These are phyloP conservation scores for Kodamaea sp. DNA, from an alignment of 1,139 yeast species.

Conservation along the genomic window DNA sequence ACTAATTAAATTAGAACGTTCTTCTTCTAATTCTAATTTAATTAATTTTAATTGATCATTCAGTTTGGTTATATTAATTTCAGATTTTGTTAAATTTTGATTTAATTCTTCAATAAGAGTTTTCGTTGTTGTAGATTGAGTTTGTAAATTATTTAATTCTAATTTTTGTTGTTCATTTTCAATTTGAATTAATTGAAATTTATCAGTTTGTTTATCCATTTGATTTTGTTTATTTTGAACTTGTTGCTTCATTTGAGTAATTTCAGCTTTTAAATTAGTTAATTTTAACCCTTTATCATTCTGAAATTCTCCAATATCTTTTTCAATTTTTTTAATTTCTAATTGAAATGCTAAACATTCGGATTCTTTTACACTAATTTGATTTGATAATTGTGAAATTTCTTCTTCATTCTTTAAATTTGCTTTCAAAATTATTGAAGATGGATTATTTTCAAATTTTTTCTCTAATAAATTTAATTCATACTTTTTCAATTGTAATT, in stretches of 20 bases:
- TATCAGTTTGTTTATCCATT: conserved; percentile 46
- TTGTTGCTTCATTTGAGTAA: conserved; percentile 34
- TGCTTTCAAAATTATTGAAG: conserved; percentile 52
- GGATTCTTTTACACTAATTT: conserved; percentile 33
- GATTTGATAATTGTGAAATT: conserved; percentile 41
- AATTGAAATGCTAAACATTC: conserved; percentile 22
- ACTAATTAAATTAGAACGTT: conserved; percentile 60
- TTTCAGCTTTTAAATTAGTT: conserved; percentile 59
- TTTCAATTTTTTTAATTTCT: conserved; percentile 59
- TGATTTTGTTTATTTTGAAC: conserved; percentile 39
- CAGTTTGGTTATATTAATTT: conserved; percentile 21
- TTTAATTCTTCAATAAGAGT: conserved; percentile 35
- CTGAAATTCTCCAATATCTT: conserved; percentile 79
- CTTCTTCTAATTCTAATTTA: conserved; percentile 52
- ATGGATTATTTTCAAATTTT: conserved; percentile 58
- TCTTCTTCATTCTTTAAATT: conserved; percentile 48
- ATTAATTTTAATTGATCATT: conserved; percentile 29
- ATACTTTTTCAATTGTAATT: conserved; percentile 62
- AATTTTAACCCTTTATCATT: conserved; percentile 79
- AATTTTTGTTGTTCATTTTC: conserved; percentile 65
- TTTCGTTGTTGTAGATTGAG: conserved; percentile 27
- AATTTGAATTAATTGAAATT: conserved; percentile 62
- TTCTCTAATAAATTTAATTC: conserved; percentile 61
- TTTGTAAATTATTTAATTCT: conserved; percentile 50
- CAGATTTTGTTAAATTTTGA: conserved; percentile 25